Conservation (phyloP, 768 basidiomycete genomes). For the Tulasnella sp. region DNA sequence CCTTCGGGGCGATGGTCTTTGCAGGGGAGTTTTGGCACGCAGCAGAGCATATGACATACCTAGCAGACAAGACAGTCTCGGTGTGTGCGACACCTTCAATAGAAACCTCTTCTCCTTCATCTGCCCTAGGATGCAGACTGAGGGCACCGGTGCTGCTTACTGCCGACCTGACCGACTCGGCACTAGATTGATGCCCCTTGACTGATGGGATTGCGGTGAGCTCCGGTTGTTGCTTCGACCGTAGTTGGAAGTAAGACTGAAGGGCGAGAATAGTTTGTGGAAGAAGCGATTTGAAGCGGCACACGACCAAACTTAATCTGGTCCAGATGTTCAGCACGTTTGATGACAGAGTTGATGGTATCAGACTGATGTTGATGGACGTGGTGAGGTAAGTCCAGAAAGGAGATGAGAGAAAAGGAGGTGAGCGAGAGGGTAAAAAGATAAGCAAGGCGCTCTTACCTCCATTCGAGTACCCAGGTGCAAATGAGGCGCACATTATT, state of each 20-base stretch:
- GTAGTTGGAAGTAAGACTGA: no score
- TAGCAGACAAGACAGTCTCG: conserved; percentile 47
- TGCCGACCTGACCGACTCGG: not conserved
- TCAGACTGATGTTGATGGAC: not conserved
- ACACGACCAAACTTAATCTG: conserved; percentile 3
- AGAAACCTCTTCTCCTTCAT: conserved; percentile 32
- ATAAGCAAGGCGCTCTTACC: not conserved
- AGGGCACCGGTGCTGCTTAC: conserved; percentile 6
- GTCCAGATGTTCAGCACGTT: not conserved
- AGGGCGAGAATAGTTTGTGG: not conserved
- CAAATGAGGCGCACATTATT: no score
- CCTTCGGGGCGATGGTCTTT: no score
- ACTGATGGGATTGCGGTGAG: not conserved
- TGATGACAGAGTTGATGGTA: no score
- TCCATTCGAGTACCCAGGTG: not conserved
- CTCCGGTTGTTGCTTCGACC: not conserved
- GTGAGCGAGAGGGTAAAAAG: not conserved
- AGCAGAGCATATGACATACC: conserved; percentile 50
- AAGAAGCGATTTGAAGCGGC: not conserved
- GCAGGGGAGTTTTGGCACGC: no score
- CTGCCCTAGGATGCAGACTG: conserved; percentile 10
- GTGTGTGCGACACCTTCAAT: conserved; percentile 55
- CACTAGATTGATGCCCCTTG: not conserved
- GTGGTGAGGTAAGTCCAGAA: not conserved
- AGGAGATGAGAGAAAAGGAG: not conserved